These are phyloP conservation scores for Metrosideros polymorpha DNA, from an alignment of 441 rosid species.

Conservation along the genomic window DNA sequence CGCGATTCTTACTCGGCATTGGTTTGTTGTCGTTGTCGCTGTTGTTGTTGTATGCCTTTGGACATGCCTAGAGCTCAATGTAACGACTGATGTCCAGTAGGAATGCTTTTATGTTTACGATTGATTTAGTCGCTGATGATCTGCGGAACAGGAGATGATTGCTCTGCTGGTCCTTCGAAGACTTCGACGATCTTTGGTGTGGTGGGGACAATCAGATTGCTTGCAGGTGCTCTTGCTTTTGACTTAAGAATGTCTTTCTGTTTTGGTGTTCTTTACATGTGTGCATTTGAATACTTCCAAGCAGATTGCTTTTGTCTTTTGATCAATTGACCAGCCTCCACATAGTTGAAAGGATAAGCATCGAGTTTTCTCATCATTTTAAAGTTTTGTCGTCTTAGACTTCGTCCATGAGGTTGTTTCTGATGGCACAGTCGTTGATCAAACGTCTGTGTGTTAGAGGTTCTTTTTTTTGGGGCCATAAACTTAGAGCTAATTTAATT, in stretches of 20 bases:
- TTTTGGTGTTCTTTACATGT: neutral
- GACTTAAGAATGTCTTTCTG: neutral
- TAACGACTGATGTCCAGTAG: neutral
- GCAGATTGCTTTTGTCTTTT: neutral
- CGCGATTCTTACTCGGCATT: neutral
- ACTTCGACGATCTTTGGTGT: conserved; percentile 65
- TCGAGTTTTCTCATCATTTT: neutral
- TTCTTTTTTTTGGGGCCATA: neutral
- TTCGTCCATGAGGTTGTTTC: neutral
- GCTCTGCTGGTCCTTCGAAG: conserved; percentile 35
- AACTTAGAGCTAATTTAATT: neutral
- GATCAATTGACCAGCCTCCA: neutral
- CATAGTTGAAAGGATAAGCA: neutral
- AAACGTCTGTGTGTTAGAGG: neutral
- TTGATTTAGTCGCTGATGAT: neutral
- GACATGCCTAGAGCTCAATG: neutral
- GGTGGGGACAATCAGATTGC: conserved; percentile 73
- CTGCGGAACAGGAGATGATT: conserved; percentile 26
- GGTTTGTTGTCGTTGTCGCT: neutral
- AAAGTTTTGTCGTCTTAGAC: neutral
- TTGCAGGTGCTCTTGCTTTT: conserved; percentile 47
- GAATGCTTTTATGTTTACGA: neutral
- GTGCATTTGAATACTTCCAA: neutral
- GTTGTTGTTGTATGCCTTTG: neutral
- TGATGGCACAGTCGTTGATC: neutral